Evolutionary conservation across 768 basidiomycete genomes (phyloP).

Genomic region (Agaricus bisporus): DNA sequence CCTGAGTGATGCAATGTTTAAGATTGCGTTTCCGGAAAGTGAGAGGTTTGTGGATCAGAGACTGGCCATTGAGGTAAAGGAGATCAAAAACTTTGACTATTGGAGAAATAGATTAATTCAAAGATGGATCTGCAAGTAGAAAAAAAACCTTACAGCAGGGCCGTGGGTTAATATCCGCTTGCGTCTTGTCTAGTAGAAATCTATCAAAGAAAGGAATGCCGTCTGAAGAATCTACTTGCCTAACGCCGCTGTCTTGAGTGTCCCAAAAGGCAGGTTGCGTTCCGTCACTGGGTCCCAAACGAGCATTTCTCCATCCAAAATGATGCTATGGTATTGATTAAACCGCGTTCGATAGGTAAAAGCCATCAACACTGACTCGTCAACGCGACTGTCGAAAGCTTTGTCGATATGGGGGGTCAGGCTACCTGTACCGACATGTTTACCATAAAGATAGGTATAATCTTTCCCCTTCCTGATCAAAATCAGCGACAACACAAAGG

Average conservation of each 20-base stretch:
- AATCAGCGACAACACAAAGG: background rate
- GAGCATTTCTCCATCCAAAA: constrained; percentile 97
- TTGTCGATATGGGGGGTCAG: constrained; percentile 81
- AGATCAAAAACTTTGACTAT: constrained; percentile 96
- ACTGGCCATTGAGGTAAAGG: constrained; percentile 80
- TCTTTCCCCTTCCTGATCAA: constrained; percentile 76
- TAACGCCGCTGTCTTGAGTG: constrained; percentile 85
- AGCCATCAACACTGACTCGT: constrained; percentile 54
- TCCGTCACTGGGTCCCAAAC: constrained; percentile 93
- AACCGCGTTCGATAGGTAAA: background rate
- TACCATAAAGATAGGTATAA: constrained; percentile 89
- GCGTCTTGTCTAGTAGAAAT: constrained; percentile 52
- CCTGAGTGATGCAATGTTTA: constrained; percentile 55
- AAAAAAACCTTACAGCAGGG: constrained; percentile 72
- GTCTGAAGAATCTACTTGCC: constrained; percentile 38
- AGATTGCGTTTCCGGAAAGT: constrained; percentile 78
- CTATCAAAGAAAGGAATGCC: background rate
- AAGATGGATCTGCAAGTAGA: background rate
- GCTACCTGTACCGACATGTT: constrained; percentile 74
- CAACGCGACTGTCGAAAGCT: constrained; percentile 69
- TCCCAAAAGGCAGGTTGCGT: constrained; percentile 88
- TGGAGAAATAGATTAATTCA: background rate
- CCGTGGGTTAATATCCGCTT: constrained; percentile 66
- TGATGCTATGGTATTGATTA: constrained; percentile 50
- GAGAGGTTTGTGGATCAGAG: constrained; percentile 66